Conservation (phyloP, 148 eudicot species). For the Diospyros lotus region DNA sequence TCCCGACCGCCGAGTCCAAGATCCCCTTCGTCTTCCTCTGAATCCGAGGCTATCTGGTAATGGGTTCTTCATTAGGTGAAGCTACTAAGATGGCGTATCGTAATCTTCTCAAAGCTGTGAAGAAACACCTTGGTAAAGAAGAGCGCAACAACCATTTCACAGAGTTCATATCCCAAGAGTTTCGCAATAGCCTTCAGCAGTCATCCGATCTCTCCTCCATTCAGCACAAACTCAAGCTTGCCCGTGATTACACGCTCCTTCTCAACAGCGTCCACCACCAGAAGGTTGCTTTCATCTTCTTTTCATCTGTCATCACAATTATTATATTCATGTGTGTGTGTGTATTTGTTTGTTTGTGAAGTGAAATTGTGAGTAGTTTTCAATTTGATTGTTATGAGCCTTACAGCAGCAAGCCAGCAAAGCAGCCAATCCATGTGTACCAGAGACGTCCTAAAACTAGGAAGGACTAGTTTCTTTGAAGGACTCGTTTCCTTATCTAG, state of each 20-base stretch:
- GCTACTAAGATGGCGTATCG: constrained; percentile 55
- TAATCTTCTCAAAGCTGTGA: constrained; percentile 63
- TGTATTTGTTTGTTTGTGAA: not conserved
- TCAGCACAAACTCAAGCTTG: constrained; percentile 62
- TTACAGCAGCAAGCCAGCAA: no score
- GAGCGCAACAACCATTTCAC: constrained; percentile 59
- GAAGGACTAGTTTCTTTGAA: no score
- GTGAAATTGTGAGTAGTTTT: no score
- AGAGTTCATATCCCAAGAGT: constrained; percentile 58
- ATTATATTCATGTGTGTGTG: not conserved
- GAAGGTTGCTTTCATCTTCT: constrained; percentile 38
- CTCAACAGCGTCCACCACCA: constrained; percentile 85
- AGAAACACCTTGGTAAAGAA: constrained; percentile 67
- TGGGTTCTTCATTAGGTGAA: constrained; percentile 52
- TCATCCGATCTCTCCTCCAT: constrained; percentile 33
- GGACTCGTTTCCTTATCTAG: no score
- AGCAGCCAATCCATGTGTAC: no score
- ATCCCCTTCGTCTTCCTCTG: no score
- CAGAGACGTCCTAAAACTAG: no score
- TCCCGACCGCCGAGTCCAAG: no score
- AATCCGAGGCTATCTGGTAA: not conserved
- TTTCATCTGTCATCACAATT: not conserved
- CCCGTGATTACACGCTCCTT: constrained; percentile 56
- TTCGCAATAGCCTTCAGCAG: constrained; percentile 36
- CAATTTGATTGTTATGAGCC: no score